These are phyloP conservation scores for Insectozyma bohioensis DNA, from an alignment of 1,139 yeast genomes.

Conservation along the genomic window DNA sequence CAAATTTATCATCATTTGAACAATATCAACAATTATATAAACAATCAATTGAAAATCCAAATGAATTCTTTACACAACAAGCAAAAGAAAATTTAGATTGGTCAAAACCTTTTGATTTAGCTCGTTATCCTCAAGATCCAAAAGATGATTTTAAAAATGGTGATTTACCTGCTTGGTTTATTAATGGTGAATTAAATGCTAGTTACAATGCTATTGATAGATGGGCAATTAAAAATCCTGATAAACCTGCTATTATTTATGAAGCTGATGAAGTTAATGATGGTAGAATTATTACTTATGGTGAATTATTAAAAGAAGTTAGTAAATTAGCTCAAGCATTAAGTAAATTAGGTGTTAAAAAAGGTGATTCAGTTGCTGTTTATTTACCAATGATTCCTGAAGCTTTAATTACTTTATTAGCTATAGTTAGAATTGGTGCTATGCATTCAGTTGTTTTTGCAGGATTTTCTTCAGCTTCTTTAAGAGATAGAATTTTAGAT, in stretches of 20 bases:
- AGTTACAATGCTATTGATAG: slow-evolving; percentile 78
- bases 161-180: slow-evolving; percentile 75
- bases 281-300: slow-evolving; percentile 65
- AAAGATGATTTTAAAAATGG: slow-evolving; percentile 58
- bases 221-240: slow-evolving; percentile 70
- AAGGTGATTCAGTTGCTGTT: slow-evolving; percentile 84
- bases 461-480: slow-evolving; percentile 74
- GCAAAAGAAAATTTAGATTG: slow-evolving; percentile 61
- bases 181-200: slow-evolving; percentile 76
- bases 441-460: slow-evolving; percentile 84
- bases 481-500: slow-evolving; percentile 74
- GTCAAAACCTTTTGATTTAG: slow-evolving; percentile 60
- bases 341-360: slow-evolving; percentile 64
- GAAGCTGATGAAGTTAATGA: slow-evolving; percentile 77
- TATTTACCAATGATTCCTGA: slow-evolving; percentile 88
- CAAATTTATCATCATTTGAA: slow-evolving; percentile 50
- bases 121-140: slow-evolving; percentile 53
- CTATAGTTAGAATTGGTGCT: slow-evolving; percentile 78
- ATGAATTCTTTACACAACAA: slow-evolving; percentile 59
- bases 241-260: slow-evolving; percentile 74
- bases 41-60: slow-evolving; percentile 68
- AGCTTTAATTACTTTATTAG: slow-evolving; percentile 70
- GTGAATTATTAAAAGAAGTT: slow-evolving; percentile 68
- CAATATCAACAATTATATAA: slow-evolving; percentile 61
- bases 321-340: slow-evolving; percentile 70